A percentile compares a stretch with the other conserved stretches of the same genome.
Evolutionary conservation across 768 basidiomycete genomes (phyloP).

Genomic region (Naganishia vaughanmartiniae): DNA sequence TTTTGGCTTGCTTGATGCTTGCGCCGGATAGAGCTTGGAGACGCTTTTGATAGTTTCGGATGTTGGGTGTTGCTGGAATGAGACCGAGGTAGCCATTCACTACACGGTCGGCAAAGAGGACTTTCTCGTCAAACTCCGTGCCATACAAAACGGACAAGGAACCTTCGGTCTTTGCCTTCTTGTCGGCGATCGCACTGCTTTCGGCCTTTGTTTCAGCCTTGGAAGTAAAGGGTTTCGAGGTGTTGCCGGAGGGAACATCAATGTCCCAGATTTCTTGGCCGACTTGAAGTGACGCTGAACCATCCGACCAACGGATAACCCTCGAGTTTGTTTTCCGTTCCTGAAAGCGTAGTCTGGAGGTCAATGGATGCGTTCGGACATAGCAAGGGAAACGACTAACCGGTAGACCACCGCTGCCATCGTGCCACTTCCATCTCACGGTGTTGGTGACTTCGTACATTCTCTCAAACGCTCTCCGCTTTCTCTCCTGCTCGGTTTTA

Average conservation of each 20-base stretch:
- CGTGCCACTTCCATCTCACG: constrained; percentile 90
- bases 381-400: constrained; percentile 55
- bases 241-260: constrained; percentile 23
- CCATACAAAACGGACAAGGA: constrained; percentile 35
- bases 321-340: constrained; percentile 81
- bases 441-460: constrained; percentile 90
- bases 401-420: constrained; percentile 69
- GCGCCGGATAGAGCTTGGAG: constrained; percentile 28
- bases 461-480: constrained; percentile 65
- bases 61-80: constrained; percentile 36
- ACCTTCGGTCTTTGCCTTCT: constrained; percentile 18
- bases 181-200: neutral
- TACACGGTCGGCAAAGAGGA: constrained; percentile 43
- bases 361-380: neutral
- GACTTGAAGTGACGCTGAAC: constrained; percentile 79
- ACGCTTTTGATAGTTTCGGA: constrained; percentile 41
- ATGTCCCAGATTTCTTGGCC: constrained; percentile 95
- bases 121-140: constrained; percentile 33
- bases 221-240: constrained; percentile 13
- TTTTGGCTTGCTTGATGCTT: constrained; percentile 23
- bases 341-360: neutral
- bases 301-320: constrained; percentile 93
- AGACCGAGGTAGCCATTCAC: constrained; percentile 44
- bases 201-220: neutral
- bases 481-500: constrained; percentile 46